Evolutionary conservation across 768 basidiomycete species (phyloP), one percentile per base, ranked within the genome.

Genomic region (Xerocomellus dryophilus): DNA sequence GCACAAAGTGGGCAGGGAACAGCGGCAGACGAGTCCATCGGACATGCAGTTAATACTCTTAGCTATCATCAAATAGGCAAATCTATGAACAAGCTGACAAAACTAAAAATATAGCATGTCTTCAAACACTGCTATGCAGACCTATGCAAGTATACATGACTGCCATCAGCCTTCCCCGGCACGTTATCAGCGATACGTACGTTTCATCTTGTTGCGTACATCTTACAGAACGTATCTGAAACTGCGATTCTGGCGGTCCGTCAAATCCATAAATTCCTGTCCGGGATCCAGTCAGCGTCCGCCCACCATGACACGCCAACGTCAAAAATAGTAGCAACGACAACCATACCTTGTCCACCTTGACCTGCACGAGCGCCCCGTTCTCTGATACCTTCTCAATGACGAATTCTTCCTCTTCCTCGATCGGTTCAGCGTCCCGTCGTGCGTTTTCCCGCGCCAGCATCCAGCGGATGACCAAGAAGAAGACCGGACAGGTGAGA

Each of bases 251-350:
- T 88, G 83, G 29, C 70, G 74, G 63, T 90, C 88, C 1, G 88
- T 90, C 60, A 89, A 69, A 63, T 90, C 88, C 71, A 88, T 66
- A 65, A 81, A 85, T 76, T 81, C 85, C 84, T 88, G 48, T 36
- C 4, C 3, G 7, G 18, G 3, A 20, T 45, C 20, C 34, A 20
- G 31, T 61, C 41, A 60, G 32, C 8, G n/a, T 8, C 35, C 12
- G 5, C 7, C 17, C 12, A 31, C 10, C 23, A 5, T 3, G 9
- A 29, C 23, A 34, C 15, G 14, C 11, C 32, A 11, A 39, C n/a
- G 21, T n/a, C 31, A 12, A 12, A 31, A 39, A 23, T 1, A 12
- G 20, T 8, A 25, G 15, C 20, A 15, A 42, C 10, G 15, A 48
- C 20, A 7, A 34, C 17, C 50, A 2, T 40, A 85, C 89, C 81